Conservation (phyloP, 345 rosid species). For the Moricandia arvensis region DNA sequence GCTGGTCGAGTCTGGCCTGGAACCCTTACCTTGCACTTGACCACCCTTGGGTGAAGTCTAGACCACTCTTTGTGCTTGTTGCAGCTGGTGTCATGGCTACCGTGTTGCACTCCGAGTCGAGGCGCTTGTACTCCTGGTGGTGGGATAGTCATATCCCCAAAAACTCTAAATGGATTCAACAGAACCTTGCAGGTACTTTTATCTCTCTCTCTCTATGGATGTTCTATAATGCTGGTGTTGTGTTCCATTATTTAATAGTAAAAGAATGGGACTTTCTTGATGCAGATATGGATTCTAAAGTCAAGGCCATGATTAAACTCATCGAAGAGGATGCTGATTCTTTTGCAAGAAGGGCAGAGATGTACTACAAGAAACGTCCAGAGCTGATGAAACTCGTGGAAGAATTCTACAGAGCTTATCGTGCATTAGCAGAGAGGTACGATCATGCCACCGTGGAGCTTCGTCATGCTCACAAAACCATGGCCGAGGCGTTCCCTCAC, state of each 20-base stretch:
- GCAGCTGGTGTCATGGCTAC: conserved; percentile 73
- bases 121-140: conserved; percentile 94
- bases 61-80: conserved; percentile 47
- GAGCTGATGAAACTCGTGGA: conserved; percentile 97
- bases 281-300: conserved; percentile 92
- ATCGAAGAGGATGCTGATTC: conserved; percentile 99
- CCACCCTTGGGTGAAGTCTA: conserved; percentile 60
- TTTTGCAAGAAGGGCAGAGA: conserved; percentile 98
- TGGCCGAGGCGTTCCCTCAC: conserved; percentile 90
- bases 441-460: conserved; percentile 91
- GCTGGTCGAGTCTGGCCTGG: conserved; percentile 67
- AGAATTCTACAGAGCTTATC: conserved; percentile 97
- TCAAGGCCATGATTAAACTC: conserved; percentile 90
- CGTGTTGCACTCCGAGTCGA: conserved; percentile 53
- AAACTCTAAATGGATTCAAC: conserved; percentile 99
- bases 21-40: conserved; percentile 45
- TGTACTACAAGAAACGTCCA: conserved; percentile 98
- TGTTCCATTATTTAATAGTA: background rate
- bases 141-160: conserved; percentile 99
- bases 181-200: conserved; percentile 79
- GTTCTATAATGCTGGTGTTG: background rate
- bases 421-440: conserved; percentile 95
- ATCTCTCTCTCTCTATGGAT: background rate
- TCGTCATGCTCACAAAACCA: conserved; percentile 84
- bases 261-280: background rate